Evolutionary conservation across 352 stramenopile genomes (phyloP).

Genomic region (Phytophthora cactorum): DNA sequence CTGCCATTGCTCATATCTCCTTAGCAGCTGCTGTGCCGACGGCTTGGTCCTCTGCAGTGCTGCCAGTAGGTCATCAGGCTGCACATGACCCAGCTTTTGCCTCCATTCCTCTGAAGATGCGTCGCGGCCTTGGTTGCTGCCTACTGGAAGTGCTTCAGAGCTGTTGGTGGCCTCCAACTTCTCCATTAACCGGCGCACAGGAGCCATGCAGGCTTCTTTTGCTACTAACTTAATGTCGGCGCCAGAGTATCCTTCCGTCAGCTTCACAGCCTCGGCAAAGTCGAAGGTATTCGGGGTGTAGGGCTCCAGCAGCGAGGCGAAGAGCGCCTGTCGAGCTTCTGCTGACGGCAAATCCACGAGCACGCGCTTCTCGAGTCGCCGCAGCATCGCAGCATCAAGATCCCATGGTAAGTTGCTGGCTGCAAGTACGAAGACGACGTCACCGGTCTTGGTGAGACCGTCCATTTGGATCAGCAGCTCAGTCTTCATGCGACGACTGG

Average conservation of each 20-base stretch:
- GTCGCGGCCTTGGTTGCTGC: conserved; percentile 29
- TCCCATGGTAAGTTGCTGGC: conserved; percentile 88
- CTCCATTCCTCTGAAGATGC: conserved; percentile 52
- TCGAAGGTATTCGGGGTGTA: conserved; percentile 61
- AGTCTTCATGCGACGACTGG: conserved; percentile 88
- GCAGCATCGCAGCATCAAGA: conserved; percentile 80
- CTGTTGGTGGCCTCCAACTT: conserved; percentile 60
- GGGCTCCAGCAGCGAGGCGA: conserved; percentile 62
- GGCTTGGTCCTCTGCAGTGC: conserved; percentile 83
- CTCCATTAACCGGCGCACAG: conserved; percentile 73
- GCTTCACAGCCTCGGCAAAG: conserved; percentile 55
- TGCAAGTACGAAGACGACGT: conserved; percentile 85
- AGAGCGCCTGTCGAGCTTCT: conserved; percentile 64
- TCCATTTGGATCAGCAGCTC: conserved; percentile 91
- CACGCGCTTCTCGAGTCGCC: conserved; percentile 85
- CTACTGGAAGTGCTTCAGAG: conserved; percentile 10
- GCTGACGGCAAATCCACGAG: conserved; percentile 74
- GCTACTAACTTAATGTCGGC: conserved; percentile 87
- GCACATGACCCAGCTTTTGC: conserved; percentile 64
- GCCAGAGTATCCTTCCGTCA: conserved; percentile 81
- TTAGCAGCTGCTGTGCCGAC: conserved; percentile 73
- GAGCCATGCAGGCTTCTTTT: conserved; percentile 88
- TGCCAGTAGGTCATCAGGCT: conserved; percentile 52
- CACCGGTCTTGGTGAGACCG: conserved; percentile 75
- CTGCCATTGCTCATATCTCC: conserved; percentile 87